A percentile compares a stretch with the other conserved stretches of the same genome.
phyloP scores from a whole-genome alignment of 2,329 filamentous ascomycete genomes.

The Exophiala sp. region DNA sequence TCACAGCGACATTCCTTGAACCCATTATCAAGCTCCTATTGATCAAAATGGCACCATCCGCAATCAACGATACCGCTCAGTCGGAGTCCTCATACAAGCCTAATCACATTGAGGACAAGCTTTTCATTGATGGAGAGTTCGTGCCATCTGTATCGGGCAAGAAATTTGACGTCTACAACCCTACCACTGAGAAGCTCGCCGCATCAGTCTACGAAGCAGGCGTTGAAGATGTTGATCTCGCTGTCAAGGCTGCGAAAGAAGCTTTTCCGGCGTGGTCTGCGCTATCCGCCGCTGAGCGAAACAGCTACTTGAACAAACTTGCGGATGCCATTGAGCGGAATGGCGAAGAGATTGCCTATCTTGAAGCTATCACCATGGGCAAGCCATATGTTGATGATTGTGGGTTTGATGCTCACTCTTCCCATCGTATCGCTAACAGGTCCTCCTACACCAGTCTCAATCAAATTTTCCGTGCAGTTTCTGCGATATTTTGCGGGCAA shows the following conservation, averaged over 20 bases:
- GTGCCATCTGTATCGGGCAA: constrained; percentile 19
- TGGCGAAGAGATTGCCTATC: constrained; percentile 41
- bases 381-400: constrained; percentile 46
- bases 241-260: constrained; percentile 31
- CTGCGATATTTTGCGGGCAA: constrained; percentile 79
- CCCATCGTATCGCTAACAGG: too few relatives aligned
- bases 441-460: too few relatives aligned
- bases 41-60: background rate
- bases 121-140: background rate
- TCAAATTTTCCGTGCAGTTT: constrained; percentile 30
- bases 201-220: constrained; percentile 31
- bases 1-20: background rate
- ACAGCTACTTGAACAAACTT: constrained; percentile 39
- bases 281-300: constrained; percentile 43
- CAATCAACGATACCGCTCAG: background rate
- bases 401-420: constrained; percentile 30
- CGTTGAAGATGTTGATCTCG: constrained; percentile 33
- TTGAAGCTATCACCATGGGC: constrained; percentile 50
- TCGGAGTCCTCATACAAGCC: background rate
- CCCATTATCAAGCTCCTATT: background rate
- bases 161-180: constrained; percentile 33
- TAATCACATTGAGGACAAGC: background rate
- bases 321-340: constrained; percentile 41
- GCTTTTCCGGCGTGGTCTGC: constrained; percentile 43
- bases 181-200: constrained; percentile 30